phyloP scores from a whole-genome alignment of 164 flowering plant genomes.

The Aristolochia contorta region DNA sequence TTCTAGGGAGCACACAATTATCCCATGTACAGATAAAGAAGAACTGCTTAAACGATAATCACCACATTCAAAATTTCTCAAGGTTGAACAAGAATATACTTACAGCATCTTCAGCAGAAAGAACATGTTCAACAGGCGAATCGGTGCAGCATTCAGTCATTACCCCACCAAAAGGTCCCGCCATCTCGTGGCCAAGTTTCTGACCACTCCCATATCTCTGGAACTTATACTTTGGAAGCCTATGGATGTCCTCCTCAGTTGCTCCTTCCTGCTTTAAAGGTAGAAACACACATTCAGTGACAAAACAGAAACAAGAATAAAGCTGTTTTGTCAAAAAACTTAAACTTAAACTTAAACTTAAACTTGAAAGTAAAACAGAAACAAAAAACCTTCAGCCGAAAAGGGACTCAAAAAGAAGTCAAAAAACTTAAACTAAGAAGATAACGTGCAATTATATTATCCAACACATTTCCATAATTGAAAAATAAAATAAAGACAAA shows the following conservation, averaged over 20 bases:
- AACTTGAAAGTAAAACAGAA: too few relatives aligned
- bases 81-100: conserved; percentile 15
- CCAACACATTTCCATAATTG: too few relatives aligned
- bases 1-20: neutral
- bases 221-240: conserved; percentile 52
- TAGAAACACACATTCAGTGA: neutral
- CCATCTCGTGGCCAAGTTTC: conserved; percentile 37
- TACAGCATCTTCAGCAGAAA: conserved; percentile 62
- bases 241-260: conserved; percentile 53
- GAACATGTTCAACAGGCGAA: conserved; percentile 33
- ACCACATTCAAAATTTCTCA: neutral
- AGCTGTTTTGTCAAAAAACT: too few relatives aligned
- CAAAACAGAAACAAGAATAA: too few relatives aligned
- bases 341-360: too few relatives aligned
- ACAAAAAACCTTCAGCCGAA: too few relatives aligned
- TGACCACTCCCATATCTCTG: conserved; percentile 26
- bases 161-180: conserved; percentile 44
- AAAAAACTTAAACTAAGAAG: too few relatives aligned
- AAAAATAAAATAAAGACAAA: too few relatives aligned
- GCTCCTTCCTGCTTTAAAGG: conserved; percentile 60
- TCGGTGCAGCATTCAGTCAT: conserved; percentile 52
- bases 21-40: neutral
- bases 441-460: too few relatives aligned
- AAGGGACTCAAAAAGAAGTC: too few relatives aligned
- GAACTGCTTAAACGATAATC: neutral